Evolutionary conservation across 768 basidiomycete genomes (phyloP).

Genomic region (Rhodotorula diobovata): DNA sequence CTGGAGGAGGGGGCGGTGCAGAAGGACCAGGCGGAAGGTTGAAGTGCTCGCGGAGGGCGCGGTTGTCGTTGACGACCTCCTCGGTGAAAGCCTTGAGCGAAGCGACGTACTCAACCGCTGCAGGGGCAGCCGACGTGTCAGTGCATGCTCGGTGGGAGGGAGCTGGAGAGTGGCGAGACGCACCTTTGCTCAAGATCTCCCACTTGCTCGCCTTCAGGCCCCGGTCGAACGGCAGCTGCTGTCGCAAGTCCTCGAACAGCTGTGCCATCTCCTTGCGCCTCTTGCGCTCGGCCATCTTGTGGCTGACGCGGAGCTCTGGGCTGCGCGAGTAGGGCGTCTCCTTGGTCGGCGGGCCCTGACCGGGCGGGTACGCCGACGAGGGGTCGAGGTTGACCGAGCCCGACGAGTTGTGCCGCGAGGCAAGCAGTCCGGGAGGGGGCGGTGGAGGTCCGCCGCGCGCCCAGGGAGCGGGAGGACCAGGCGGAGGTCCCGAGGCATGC

Average conservation of each 20-base stretch:
- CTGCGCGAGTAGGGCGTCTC: conserved; percentile 82
- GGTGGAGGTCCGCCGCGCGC: background rate
- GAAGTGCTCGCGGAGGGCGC: conserved; percentile 26
- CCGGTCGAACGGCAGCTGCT: conserved; percentile 87
- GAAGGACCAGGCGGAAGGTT: background rate
- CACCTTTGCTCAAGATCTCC: conserved; percentile 97
- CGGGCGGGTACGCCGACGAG: conserved; percentile 1
- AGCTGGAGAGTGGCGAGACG: conserved; percentile 35
- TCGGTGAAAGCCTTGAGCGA: conserved; percentile 25
- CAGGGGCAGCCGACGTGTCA: background rate
- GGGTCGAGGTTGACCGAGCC: conserved; percentile 25
- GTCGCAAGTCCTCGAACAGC: conserved; percentile 89
- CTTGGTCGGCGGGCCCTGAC: background rate
- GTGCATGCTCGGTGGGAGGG: background rate
- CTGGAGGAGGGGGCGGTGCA: background rate
- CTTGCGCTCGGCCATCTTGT: conserved; percentile 96
- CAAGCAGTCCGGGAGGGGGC: background rate
- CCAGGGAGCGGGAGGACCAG: conserved; percentile 1
- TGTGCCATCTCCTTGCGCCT: conserved; percentile 99
- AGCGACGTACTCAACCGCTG: conserved; percentile 42
- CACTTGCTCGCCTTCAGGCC: conserved; percentile 93
- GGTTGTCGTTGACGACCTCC: conserved; percentile 31
- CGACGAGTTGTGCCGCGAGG: conserved; percentile 8
- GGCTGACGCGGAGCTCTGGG: conserved; percentile 87
- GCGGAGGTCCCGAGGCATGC: background rate